Base-by-base conservation (phyloP, 768 basidiomycete species). In the Gymnopilus dilepis region DNA sequence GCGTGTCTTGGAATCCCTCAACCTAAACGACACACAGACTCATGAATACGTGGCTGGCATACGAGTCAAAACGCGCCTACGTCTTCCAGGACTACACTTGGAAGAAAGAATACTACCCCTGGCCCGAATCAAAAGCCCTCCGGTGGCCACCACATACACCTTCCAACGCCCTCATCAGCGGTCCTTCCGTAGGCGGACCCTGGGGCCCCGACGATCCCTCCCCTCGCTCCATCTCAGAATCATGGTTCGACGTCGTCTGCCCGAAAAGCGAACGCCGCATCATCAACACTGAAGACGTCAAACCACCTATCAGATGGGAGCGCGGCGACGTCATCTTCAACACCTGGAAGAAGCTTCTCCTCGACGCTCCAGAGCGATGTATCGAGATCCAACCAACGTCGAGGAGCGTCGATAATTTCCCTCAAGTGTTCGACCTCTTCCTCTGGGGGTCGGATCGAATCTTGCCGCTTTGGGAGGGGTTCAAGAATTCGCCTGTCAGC, bases 1-100 rank as follows among this genome's bases (percentile, higher is more conserved):
- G 19, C 1, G 26, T 13, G 13, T 15, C 31, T 38, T 55, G 28
- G 21, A 9, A 21, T 50, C 31, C 7, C 40, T 41, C 24, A 7
- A 17, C n/a, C n/a, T 19, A 15, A 4, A 26, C 4, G 6, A 3
- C 26, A 2, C 11, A 31, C 58, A 83, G 83, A 8, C 71, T 86
- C 4, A 78, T 85, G 78, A 81, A 83, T 59, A 74, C 81, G 0
- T 77, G 81, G 64, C 77, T 86, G 19, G 83, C 85, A 0, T 81
- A 83, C 64, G 75, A 76, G 38, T 80, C 84, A 0, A 77, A 78
- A 6, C 80, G 85, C 12, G 74, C 82, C 6, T 85, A 84, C 51
- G 84, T 85, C 0, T 84, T 83, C 70, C 74, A 78, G 47, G 78
- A 80, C 47, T 83, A 80, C 63, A 47, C 75, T 6, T 83, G 81